phyloP scores from a whole-genome alignment of 1,284 basidiomycete species.

The Agroathelia rolfsii region DNA sequence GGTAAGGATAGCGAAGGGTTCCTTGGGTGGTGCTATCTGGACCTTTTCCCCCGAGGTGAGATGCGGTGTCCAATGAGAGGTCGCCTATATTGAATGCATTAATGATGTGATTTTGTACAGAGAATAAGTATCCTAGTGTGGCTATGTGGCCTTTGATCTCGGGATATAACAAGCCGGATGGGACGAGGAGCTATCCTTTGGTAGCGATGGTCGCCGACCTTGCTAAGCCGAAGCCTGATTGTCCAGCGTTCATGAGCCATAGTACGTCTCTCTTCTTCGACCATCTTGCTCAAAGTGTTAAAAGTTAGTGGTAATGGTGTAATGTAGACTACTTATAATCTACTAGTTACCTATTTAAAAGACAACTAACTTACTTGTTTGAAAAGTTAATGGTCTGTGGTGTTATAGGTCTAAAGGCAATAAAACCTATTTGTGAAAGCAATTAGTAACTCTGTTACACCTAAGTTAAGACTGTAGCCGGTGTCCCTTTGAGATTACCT shows the following conservation, averaged over 20 bases:
- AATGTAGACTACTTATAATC: too few relatives aligned
- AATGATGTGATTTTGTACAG: constrained; percentile 30
- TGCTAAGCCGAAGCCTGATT: constrained; percentile 70
- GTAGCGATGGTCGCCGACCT: constrained; percentile 83
- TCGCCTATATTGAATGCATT: constrained; percentile 2
- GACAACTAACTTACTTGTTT: too few relatives aligned
- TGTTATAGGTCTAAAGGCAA: too few relatives aligned
- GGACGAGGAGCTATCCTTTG: constrained; percentile 61
- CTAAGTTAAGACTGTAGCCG: too few relatives aligned
- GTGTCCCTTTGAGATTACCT: too few relatives aligned
- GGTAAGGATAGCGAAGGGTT: constrained; percentile 62
- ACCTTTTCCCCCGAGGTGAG: constrained; percentile 75
- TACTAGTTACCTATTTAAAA: too few relatives aligned
- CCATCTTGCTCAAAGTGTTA: too few relatives aligned
- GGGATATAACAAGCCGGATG: constrained; percentile 48
- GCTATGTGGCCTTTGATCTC: constrained; percentile 72
- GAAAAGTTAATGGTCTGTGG: too few relatives aligned
- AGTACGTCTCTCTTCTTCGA: too few relatives aligned
- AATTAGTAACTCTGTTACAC: too few relatives aligned
- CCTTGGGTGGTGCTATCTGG: constrained; percentile 75
- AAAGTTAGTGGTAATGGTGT: too few relatives aligned
- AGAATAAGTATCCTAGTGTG: constrained; percentile 76
- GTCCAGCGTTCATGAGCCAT: constrained; percentile 76
- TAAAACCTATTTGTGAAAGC: too few relatives aligned
- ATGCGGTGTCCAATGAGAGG: constrained; percentile 6